Evolutionary conservation across 257 asterid genomes (phyloP).

Genomic region (Solanum tarijense): DNA sequence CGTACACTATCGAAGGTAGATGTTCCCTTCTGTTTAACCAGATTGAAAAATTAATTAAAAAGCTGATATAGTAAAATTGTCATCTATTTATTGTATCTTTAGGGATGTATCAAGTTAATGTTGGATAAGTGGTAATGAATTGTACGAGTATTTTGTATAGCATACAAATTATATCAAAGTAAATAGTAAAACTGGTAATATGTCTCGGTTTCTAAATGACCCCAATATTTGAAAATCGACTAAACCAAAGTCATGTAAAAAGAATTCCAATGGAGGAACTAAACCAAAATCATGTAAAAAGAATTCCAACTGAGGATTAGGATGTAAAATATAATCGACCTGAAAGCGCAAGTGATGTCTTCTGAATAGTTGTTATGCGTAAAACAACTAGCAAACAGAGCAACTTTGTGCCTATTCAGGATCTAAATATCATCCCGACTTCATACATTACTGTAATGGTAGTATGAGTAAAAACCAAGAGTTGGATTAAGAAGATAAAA

Average conservation of each 20-base stretch:
- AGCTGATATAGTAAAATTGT: not conserved
- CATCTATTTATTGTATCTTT: not conserved
- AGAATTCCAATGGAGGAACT: too few species aligned
- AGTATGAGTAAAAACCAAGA: not conserved
- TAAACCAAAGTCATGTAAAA: too few species aligned
- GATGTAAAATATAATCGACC: not conserved
- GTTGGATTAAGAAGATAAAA: not conserved
- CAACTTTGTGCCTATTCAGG: not conserved
- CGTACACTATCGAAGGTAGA: not conserved
- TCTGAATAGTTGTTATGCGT: not conserved
- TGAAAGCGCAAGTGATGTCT: not conserved
- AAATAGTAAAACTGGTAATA: not conserved
- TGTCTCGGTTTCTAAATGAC: not conserved
- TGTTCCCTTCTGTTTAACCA: not conserved
- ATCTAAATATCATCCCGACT: not conserved
- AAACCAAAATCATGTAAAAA: not conserved
- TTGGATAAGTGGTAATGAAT: not conserved
- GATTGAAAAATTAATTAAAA: too few species aligned
- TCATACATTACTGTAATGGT: not conserved
- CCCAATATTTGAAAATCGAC: not conserved
- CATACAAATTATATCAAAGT: not conserved
- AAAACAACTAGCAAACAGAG: not conserved
- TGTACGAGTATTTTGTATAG: not conserved
- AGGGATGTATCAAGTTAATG: not conserved
- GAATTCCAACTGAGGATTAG: not conserved